These are phyloP conservation scores for Fusarium odoratissimum DNA, from an alignment of 2,329 filamentous ascomycete species.

Conservation along the genomic window DNA sequence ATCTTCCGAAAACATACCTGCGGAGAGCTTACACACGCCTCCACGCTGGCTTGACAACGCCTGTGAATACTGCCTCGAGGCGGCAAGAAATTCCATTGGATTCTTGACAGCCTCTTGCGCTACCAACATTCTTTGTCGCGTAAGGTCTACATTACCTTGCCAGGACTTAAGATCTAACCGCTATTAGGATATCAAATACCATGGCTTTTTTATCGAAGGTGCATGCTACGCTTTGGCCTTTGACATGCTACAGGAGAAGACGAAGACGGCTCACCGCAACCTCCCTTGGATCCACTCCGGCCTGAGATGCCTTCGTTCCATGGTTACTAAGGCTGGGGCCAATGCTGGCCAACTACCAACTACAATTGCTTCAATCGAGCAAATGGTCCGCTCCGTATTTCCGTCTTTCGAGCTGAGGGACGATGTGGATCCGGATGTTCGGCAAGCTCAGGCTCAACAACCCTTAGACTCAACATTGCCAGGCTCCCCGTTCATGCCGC, in stretches of 20 bases:
- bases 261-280: constrained; percentile 48
- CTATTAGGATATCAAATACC: constrained; percentile 55
- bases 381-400: constrained; percentile 44
- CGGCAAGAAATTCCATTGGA: constrained; percentile 54
- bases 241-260: constrained; percentile 54
- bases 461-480: neutral
- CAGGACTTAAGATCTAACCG: neutral
- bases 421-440: constrained; percentile 18
- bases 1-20: neutral
- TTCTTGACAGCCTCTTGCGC: constrained; percentile 54
- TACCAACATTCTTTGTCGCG: constrained; percentile 53
- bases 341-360: constrained; percentile 36
- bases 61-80: constrained; percentile 55
- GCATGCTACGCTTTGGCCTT: constrained; percentile 55
- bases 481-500: no score
- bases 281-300: constrained; percentile 56
- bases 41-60: constrained; percentile 56
- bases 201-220: constrained; percentile 57
- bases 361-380: constrained; percentile 43
- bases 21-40: constrained; percentile 28
- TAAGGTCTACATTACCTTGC: constrained; percentile 33
- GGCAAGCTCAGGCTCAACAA: constrained; percentile 28
- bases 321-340: constrained; percentile 42
- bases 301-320: constrained; percentile 50
- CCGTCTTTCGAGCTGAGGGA: constrained; percentile 42